Conservation (phyloP, 805 yeast genomes). For the Saccharomycopsis sp. region DNA sequence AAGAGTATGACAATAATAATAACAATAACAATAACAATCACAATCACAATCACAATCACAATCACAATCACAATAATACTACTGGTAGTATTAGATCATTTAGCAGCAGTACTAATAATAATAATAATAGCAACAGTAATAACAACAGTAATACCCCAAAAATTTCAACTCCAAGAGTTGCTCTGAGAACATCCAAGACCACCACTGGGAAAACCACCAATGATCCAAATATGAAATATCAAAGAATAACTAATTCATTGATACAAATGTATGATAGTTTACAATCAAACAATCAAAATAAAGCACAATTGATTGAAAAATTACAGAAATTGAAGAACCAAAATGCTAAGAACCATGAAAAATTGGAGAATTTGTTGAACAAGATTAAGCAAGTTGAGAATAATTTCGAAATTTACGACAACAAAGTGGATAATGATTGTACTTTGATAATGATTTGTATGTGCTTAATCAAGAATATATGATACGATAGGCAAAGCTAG, state of each 20-base stretch:
- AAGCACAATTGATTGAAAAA: slow-evolving; percentile 12
- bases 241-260: slow-evolving; percentile 19
- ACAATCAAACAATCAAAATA: slow-evolving; percentile 13
- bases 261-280: slow-evolving; percentile 16
- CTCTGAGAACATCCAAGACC: background rate
- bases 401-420: slow-evolving; percentile 14
- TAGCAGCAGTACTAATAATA: no score
- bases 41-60: no score
- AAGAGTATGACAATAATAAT: background rate
- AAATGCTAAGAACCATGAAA: slow-evolving; percentile 10
- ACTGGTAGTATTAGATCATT: no score
- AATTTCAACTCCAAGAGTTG: background rate
- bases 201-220: background rate
- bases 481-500: no score
- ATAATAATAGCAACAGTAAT: no score
- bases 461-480: slow-evolving; percentile 19
- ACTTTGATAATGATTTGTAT: slow-evolving; percentile 20
- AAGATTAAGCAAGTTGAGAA: slow-evolving; percentile 16
- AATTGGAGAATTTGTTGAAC: slow-evolving; percentile 5
- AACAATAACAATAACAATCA: no score
- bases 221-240: slow-evolving; percentile 9
- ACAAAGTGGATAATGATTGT: slow-evolving; percentile 19
- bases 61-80: no score
- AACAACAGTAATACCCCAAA: no score
- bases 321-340: slow-evolving; percentile 12